Evolutionary conservation across 257 asterid genomes (phyloP).

Genomic region (Linderniella brevidens): DNA sequence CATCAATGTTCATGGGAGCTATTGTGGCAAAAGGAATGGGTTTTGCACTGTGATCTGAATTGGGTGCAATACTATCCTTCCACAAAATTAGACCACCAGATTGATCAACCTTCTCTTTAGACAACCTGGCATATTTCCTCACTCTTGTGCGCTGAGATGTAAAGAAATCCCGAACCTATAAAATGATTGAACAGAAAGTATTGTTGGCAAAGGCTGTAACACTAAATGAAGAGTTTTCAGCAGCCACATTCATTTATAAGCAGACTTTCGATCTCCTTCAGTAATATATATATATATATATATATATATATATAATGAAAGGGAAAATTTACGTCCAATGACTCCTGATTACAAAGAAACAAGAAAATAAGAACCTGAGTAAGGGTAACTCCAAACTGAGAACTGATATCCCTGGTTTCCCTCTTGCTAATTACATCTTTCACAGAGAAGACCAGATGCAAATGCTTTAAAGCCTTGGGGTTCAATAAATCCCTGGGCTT

Average conservation of each 20-base stretch:
- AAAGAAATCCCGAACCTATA: conserved; percentile 81
- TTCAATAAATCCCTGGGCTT: conserved; percentile 93
- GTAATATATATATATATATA: neutral
- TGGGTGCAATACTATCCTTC: conserved; percentile 23
- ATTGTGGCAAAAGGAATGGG: conserved; percentile 49
- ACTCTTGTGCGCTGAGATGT: conserved; percentile 66
- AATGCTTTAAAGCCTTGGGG: conserved; percentile 84
- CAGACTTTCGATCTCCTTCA: neutral
- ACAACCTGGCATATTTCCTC: conserved; percentile 55
- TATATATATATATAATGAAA: neutral
- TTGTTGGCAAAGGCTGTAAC: neutral
- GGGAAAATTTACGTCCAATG: neutral
- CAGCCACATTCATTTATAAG: too few relatives aligned
- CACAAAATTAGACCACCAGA: conserved; percentile 24
- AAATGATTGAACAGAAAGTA: conserved; percentile 8
- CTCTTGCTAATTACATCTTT: conserved; percentile 81
- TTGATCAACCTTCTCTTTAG: conserved; percentile 43
- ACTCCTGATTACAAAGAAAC: neutral
- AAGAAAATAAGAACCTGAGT: conserved; percentile 58
- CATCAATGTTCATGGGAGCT: conserved; percentile 35
- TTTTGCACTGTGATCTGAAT: conserved; percentile 25
- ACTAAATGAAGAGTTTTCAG: too few relatives aligned
- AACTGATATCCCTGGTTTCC: conserved; percentile 84
- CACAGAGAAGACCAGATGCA: conserved; percentile 72
- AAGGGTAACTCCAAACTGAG: conserved; percentile 84